A percentile compares a stretch with the other conserved stretches of the same genome.
Conservation (phyloP, 139 green algal genomes). For the Mychonastes homosphaera region DNA sequence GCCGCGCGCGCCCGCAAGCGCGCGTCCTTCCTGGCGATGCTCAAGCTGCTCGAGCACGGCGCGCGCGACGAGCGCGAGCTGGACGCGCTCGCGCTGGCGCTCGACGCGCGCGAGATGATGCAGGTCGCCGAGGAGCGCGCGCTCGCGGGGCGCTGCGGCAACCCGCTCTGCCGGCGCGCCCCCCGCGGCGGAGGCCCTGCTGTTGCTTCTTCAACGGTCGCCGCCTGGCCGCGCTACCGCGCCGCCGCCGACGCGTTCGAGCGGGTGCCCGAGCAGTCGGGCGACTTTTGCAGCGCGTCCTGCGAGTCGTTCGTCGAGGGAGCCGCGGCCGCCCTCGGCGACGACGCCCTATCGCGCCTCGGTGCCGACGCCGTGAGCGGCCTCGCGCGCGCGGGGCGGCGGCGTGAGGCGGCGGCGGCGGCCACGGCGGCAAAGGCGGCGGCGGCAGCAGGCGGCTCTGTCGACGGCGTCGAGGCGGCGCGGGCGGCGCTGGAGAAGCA, state of each 20-base stretch:
- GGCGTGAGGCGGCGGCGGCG: not conserved
- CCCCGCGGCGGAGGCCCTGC: conserved; percentile 4
- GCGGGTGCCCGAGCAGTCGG: not conserved
- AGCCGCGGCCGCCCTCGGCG: conserved; percentile 10
- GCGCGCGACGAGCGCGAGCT: conserved; percentile 14
- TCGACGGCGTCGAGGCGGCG: not conserved
- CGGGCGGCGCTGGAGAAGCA: not conserved
- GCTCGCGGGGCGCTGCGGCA: conserved; percentile 34
- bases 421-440: not conserved
- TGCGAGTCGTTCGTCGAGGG: conserved; percentile 8
- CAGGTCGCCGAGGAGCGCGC: conserved; percentile 41
- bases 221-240: not conserved
- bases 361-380: not conserved
- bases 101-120: conserved; percentile 29
- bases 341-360: not conserved
- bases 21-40: conserved; percentile 2
- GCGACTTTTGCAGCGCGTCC: conserved; percentile 14
- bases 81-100: conserved; percentile 8
- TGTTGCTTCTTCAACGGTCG: conserved; percentile 1
- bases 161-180: conserved; percentile 20
- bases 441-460: not conserved
- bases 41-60: conserved; percentile 31
- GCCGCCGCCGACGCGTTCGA: not conserved
- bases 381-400: not conserved
- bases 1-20: not conserved